Evolutionary conservation across 1,139 yeast species (phyloP), one percentile per base, ranked within the genome.

Genomic region (Kurtzmaniella natalensis): DNA sequence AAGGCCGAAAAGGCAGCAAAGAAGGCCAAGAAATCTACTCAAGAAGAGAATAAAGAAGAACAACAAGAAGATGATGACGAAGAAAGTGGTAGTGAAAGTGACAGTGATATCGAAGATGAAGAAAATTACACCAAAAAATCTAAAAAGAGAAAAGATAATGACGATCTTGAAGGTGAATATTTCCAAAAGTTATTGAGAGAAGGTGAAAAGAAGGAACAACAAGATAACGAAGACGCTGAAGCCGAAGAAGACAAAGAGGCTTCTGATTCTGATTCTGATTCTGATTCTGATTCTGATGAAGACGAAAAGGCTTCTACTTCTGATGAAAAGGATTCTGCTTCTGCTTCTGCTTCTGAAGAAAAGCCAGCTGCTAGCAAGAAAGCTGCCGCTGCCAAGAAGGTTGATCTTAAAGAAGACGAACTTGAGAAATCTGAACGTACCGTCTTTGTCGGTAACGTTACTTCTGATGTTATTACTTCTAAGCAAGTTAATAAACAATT

Each of bases 381-480:
- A 15, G 34, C 31, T 27, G 32, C 35, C 24, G 70, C 73, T 16
- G 57, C 52, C 35, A 52, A 63, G 2, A 30, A 32, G 16, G 51
- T 74, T 30, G 76, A 74, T 48, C 55, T 80, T 35, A 81, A 81
- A 48, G 85, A 80, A 42, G 57, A 59, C 8, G 96, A 88, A 54
- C 65, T 87, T 36, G 85, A 76, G 46, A 86, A 88, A 57, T 95
- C 96, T 2, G 92, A 86, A 48, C 73, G 82, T 47, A 92, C 98
- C 0, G 67, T 89, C 1, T 94, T 94, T 53, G 81, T 94, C 9
- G 97, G 97, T 31, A 94, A 94, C 56, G 76, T 92, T 16, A 76
- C 86, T 14, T 63, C 78, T 23, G 51, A 65, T 2, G 88, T 80
- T 3, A 75, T 88, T 38, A 72, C 82, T 1, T 74, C 78, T 30